Evolutionary conservation across 2,329 filamentous ascomycete species (phyloP), one percentile per base, ranked within the genome.

Genomic region (Cryphonectria carpinicola): DNA sequence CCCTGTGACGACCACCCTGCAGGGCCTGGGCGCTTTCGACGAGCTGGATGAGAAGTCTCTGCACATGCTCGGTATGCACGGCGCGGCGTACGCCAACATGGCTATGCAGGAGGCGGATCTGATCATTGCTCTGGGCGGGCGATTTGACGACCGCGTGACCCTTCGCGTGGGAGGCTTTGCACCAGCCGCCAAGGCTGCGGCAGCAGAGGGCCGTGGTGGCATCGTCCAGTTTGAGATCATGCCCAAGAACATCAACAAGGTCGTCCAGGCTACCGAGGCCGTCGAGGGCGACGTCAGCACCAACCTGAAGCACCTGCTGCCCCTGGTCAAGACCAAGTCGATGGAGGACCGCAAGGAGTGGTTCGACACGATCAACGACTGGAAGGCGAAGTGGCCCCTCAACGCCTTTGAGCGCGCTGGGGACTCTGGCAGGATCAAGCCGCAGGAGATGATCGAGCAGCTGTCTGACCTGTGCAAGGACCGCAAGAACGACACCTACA

Each of bases 181-280:
- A 0, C 96, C 96, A 4, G 89, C 89, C 67, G 96, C 96, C 61
- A 96, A 93, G 83, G 89, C 90, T 19, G 96, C 96, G 0, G 95
- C 94, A 5, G 86, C 88, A 14, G 93, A 97, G 83, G 90, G 90
- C 68, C 92, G 94, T 73, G 96, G 96, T 77, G 96, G 96, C 78
- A 98, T 99, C 77, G 89, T 98, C 22, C 95, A 99, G 82, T 98
- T 98, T 78, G 95, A 98, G 80, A 95, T 99, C 77, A 92, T 98
- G 92, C 95, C 96, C 77, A 99, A 99, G 90, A 98, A 99, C 86
- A 98, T 98, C 84, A 98, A 98, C 90, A 99, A 98, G 88, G 95
- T 98, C 58, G 92, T 99, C 19, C 94, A 98, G 83, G 95, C 95
- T 10, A 98, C 93, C 58, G 94, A 98, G 83, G 95, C 96, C 62